phyloP scores from a whole-genome alignment of 345 rosid species.

The Garcia nutans region DNA sequence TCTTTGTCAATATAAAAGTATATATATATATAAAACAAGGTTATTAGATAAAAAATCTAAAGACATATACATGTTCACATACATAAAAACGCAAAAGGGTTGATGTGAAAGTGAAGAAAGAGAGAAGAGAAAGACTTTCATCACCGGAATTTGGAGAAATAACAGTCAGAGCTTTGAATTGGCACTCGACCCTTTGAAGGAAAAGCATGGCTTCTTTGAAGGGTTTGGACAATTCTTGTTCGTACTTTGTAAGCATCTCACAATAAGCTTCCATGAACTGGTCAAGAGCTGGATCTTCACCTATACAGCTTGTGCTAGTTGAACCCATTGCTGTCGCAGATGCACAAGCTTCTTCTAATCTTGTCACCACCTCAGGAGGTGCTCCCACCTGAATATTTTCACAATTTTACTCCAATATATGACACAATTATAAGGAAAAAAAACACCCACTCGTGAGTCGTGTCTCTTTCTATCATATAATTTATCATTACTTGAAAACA shows the following conservation, averaged over 20 bases:
- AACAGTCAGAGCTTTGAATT: constrained; percentile 74
- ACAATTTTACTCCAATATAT: background rate
- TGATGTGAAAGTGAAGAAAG: too few species aligned
- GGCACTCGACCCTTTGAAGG: constrained; percentile 74
- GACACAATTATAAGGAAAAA: background rate
- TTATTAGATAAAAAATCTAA: background rate
- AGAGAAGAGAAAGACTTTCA: constrained; percentile 12
- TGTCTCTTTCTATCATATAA: constrained; percentile 17
- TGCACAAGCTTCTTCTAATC: constrained; percentile 75
- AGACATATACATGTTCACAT: background rate
- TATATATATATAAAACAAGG: background rate
- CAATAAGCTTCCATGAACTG: constrained; percentile 99
- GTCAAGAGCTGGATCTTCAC: constrained; percentile 95
- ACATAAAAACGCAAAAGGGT: too few species aligned
- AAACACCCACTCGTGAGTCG: constrained; percentile 3
- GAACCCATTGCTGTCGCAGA: constrained; percentile 54
- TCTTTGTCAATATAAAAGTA: background rate
- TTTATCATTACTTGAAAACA: constrained; percentile 1
- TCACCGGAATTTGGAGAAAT: constrained; percentile 64
- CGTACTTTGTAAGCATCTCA: constrained; percentile 94
- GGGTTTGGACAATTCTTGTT: constrained; percentile 95
- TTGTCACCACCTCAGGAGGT: constrained; percentile 79
- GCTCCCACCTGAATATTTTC: constrained; percentile 73
- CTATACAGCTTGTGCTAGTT: constrained; percentile 38
- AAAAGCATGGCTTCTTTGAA: constrained; percentile 91